Percentiles rank a stretch among this genome's conserved stretches.
Conservation (phyloP, 306 rosid genomes). For the Vigna radiata region DNA sequence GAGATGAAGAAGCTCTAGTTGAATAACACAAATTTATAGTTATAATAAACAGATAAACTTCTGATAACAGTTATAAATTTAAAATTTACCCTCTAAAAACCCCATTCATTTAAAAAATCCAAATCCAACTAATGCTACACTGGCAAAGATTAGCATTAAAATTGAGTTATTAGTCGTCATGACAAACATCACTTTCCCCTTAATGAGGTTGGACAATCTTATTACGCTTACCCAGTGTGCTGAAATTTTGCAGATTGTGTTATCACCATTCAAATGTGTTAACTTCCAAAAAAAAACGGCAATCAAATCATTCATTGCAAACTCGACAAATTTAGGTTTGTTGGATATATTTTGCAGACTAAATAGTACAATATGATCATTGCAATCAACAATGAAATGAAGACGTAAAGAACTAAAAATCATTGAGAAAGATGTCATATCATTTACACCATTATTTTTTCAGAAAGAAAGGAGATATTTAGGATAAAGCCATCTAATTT, state of each 20-base stretch:
- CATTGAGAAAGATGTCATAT: not conserved
- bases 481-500: too few species aligned
- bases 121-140: not conserved
- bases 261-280: conserved; percentile 3
- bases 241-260: not conserved
- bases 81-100: not conserved
- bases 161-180: not conserved
- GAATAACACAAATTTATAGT: not conserved
- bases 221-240: not conserved
- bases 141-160: not conserved
- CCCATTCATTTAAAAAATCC: not conserved
- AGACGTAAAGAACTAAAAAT: not conserved
- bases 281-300: conserved; percentile 1
- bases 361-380: not conserved
- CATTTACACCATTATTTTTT: too few species aligned
- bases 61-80: not conserved
- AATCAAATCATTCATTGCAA: not conserved
- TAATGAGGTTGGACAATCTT: conserved; percentile 11
- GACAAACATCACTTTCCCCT: not conserved
- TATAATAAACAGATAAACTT: not conserved
- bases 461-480: too few species aligned
- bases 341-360: not conserved
- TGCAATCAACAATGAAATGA: not conserved
- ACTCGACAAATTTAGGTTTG: not conserved
- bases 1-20: too few species aligned